Base-by-base conservation (phyloP, 768 basidiomycete species). In the Steccherinum ochraceum region DNA sequence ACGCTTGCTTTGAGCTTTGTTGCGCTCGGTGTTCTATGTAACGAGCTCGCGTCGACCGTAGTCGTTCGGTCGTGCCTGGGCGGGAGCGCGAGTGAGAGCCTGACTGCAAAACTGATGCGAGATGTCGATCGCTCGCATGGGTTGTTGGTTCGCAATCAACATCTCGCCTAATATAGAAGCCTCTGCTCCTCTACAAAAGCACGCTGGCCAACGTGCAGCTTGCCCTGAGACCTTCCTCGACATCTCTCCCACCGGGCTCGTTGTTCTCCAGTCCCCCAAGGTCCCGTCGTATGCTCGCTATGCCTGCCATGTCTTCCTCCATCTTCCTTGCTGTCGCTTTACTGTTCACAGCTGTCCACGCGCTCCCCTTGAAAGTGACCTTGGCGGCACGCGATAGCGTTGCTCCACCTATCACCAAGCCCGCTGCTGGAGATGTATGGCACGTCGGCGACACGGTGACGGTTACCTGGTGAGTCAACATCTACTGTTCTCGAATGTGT, bases 391-490 rank as follows among this genome's bases (percentile, higher is more conserved):
- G 76, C 52, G 74, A 76, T 50, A 72, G 77, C 25, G 70, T 70
- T 13, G 61, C 55, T 40, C 77, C 78, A 0, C 73, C 68, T 4
- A 67, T 78, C 55, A 67, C 67, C 26, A 69, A 62, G 50, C 76
- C 77, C 16, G 63, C 56, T 3, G 60, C 63, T 0, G 50, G 50
- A 7, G 66, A 72, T 5, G 62, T 73, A 35, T 77, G 76, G 77
- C 55, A 61, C 20, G 65, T 72, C 12, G 73, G 73, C 4, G 49
- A 71, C 40, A 62, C 51, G 0, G 56, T 72, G 27, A 74, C 66
- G 3, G 76, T 78, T 26, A 75, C 72, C 12, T 78, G 76, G 76
- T 71, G 56, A 16, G 64, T 52, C 18, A n/a, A n/a, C n/a, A n/a
- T n/a, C n/a, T n/a, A n/a, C n/a, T n/a, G n/a, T n/a, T n/a, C 44